Evolutionary conservation across 495 filamentous ascomycete species (phyloP).

Genomic region (Entonaema liquescens): DNA sequence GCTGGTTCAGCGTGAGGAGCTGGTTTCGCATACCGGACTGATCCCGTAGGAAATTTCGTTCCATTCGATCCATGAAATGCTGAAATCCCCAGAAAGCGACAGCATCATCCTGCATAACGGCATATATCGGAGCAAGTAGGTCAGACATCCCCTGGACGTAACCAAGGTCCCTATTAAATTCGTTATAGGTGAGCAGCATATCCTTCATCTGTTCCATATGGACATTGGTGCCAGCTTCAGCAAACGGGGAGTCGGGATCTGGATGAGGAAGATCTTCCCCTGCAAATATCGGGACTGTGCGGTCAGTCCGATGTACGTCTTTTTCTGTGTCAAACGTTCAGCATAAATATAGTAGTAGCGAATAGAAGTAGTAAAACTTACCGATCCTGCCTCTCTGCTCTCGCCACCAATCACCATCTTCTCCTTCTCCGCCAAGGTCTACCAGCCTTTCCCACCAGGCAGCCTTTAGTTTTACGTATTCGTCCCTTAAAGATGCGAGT

Average conservation of each 20-base stretch:
- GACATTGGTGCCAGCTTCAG: slow-evolving; percentile 89
- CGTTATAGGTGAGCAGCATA: slow-evolving; percentile 98
- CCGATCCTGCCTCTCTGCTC: slow-evolving; percentile 94
- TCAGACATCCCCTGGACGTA: slow-evolving; percentile 99
- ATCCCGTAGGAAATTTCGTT: slow-evolving; percentile 95
- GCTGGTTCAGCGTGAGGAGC: slow-evolving; percentile 87
- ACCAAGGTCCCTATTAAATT: slow-evolving; percentile 90
- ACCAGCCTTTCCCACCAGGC: slow-evolving; percentile 96
- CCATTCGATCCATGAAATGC: slow-evolving; percentile 96
- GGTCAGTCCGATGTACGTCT: slow-evolving; percentile 96
- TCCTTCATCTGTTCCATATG: slow-evolving; percentile 99
- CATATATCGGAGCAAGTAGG: slow-evolving; percentile 93
- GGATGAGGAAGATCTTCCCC: slow-evolving; percentile 99
- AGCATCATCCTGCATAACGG: slow-evolving; percentile 95
- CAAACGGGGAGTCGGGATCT: slow-evolving; percentile 95
- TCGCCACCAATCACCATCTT: slow-evolving; percentile 92
- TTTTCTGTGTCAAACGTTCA: slow-evolving; percentile 74
- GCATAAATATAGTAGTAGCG: slow-evolving; percentile 19
- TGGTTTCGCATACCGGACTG: slow-evolving; percentile 95
- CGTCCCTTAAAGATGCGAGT: slow-evolving; percentile 86
- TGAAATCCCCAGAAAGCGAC: slow-evolving; percentile 97
- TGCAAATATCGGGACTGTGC: slow-evolving; percentile 88
- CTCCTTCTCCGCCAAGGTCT: slow-evolving; percentile 75
- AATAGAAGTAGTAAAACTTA: slow-evolving; percentile 55
- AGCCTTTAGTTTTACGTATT: slow-evolving; percentile 92